Evolutionary conservation across 2,329 filamentous ascomycete genomes (phyloP).

Genomic region (Fusarium keratoplasticum): DNA sequence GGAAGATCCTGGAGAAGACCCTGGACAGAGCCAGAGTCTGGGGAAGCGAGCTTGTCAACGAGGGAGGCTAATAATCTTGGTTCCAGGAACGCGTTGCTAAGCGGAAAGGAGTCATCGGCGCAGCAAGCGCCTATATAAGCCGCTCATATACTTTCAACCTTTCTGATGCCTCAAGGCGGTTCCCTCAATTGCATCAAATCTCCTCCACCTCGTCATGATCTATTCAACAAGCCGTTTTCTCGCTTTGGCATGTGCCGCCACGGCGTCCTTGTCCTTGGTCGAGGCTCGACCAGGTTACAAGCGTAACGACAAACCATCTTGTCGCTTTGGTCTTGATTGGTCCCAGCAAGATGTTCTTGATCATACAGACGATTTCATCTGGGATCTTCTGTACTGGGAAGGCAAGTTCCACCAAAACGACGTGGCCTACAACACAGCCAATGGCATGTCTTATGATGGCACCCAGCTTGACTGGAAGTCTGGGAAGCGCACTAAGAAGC

Average conservation of each 20-base stretch:
- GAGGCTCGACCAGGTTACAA: background rate
- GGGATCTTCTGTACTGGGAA: constrained; percentile 57
- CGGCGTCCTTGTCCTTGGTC: background rate
- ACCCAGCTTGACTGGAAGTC: constrained; percentile 53
- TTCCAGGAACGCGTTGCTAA: background rate
- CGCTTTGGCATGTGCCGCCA: background rate
- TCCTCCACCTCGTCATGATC: constrained; percentile 11
- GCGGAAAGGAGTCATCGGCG: background rate
- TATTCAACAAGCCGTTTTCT: background rate
- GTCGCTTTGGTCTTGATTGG: constrained; percentile 47
- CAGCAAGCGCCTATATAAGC: background rate
- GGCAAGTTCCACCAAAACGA: constrained; percentile 57
- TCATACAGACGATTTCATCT: constrained; percentile 47
- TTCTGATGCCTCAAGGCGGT: background rate
- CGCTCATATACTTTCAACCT: background rate
- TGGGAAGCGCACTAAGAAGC: constrained; percentile 49
- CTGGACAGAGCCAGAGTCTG: constrained; percentile 8
- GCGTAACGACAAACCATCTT: constrained; percentile 40
- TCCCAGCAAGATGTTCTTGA: constrained; percentile 45
- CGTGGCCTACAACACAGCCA: constrained; percentile 53
- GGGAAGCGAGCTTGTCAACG: constrained; percentile 7
- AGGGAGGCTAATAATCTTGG: background rate
- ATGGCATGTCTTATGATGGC: constrained; percentile 57
- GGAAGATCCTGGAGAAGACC: background rate
- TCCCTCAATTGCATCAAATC: background rate